Evolutionary conservation across 192 early-diverging fungal genomes (phyloP), one percentile per base, ranked within the genome.

Genomic region (Pilobolus umbonatus): DNA sequence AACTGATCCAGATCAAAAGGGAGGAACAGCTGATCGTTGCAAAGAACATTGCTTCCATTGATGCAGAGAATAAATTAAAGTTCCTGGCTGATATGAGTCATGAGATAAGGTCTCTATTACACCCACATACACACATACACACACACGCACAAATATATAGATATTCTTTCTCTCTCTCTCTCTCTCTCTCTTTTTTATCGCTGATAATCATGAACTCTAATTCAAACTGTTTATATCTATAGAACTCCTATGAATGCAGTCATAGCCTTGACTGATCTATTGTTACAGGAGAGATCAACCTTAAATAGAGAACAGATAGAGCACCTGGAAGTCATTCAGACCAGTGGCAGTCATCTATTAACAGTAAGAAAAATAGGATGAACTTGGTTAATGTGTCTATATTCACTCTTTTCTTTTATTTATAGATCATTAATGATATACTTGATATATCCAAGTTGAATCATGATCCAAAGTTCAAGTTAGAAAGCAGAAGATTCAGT

Each of bases 241-340:
- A 75, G 76, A 53, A 79, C 74, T 19, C 77, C 77, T 3, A 79
- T 79, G 77, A 75, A 75, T 62, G 77, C 77, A 21, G 77, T 79
- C 34, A 75, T 79, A 21, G 77, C 74, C 5, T 62, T 79, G 35
- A 79, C 77, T 2, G 74, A 79, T 45, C 64, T 79, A 22, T 61
- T 79, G 8, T 57, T 79, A 50, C 68, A 70, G 55, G 77, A 79
- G 44, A 63, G 71, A 15, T 65, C 45, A 5, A 63, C 68, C 11
- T 61, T 79, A 11, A 73, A 68, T 22, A 63, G 66, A 4, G 77
- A 79, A 40, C 77, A 79, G 50, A 61, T 67, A 15, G 64, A 72
- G 21, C 75, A 73, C 42, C 61, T 79, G 34, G 77, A 79, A 60
- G 77, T 79, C 7, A 79, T 79, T 26, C 67, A 75, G 25, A 79